Percentiles rank a stretch among this genome's conserved stretches.
Evolutionary conservation across 257 asterid species (phyloP).

Genomic region (Dorcoceras hygrometricum): DNA sequence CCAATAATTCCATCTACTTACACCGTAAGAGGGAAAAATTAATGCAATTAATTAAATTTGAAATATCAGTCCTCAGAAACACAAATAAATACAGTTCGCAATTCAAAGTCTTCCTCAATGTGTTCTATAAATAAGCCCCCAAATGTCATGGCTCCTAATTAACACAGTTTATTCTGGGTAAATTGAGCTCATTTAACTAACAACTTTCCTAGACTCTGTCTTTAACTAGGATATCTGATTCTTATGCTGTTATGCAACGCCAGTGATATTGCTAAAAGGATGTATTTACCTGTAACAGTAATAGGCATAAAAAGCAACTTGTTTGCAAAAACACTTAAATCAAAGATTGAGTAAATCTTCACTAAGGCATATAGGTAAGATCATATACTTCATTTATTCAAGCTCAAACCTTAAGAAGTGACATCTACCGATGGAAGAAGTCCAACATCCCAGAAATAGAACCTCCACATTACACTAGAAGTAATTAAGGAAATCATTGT

Average conservation of each 20-base stretch:
- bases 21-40: neutral
- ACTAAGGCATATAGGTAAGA: slow-evolving; percentile 31
- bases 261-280: neutral
- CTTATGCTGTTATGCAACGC: slow-evolving; percentile 4
- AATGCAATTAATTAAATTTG: slow-evolving; percentile 1
- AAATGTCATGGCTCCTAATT: neutral
- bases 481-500: slow-evolving; percentile 42
- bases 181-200: slow-evolving; percentile 4
- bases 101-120: slow-evolving; percentile 11
- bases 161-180: neutral
- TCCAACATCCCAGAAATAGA: slow-evolving; percentile 41
- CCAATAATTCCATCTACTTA: slow-evolving; percentile 4
- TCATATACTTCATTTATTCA: slow-evolving; percentile 29
- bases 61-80: neutral
- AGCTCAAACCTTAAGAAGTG: slow-evolving; percentile 47
- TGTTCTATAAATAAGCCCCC: slow-evolving; percentile 15
- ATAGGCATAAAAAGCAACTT: slow-evolving; percentile 6
- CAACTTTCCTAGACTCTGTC: slow-evolving; percentile 8
- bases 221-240: slow-evolving; percentile 13
- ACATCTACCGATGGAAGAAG: slow-evolving; percentile 40
- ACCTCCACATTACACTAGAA: slow-evolving; percentile 39
- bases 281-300: neutral
- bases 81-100: neutral
- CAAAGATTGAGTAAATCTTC: slow-evolving; percentile 32
- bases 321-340: slow-evolving; percentile 34